Evolutionary conservation across 176 grass and related monocot species (phyloP).

Genomic region (Zoysia pacifica): DNA sequence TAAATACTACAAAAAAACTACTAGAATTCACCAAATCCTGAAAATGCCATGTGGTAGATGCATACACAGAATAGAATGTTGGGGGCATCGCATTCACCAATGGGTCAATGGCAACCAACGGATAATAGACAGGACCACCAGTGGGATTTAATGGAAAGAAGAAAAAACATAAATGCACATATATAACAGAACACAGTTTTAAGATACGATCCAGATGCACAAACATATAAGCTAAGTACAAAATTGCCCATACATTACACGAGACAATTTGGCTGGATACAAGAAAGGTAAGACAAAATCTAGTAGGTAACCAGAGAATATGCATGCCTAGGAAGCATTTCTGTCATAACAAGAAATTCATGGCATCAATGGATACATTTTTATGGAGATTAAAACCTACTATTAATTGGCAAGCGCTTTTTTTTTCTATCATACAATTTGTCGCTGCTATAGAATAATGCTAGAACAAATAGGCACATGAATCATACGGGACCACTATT

Average conservation of each 20-base stretch:
- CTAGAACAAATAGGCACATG: background rate
- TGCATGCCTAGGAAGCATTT: slow-evolving; percentile 14
- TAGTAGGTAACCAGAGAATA: background rate
- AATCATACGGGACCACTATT: background rate
- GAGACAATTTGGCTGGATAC: background rate
- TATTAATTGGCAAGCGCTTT: background rate
- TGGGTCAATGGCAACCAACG: background rate
- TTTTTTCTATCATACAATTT: too few relatives aligned
- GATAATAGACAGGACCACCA: background rate
- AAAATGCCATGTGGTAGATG: background rate
- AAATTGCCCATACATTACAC: background rate
- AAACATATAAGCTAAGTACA: background rate
- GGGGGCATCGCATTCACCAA: background rate
- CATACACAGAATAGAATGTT: background rate
- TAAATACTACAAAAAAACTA: background rate
- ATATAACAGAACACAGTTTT: slow-evolving; percentile 12
- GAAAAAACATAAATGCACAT: background rate
- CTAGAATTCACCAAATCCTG: background rate
- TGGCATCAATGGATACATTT: background rate
- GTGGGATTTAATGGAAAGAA: slow-evolving; percentile 7
- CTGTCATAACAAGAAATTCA: background rate
- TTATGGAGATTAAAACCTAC: background rate
- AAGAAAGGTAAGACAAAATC: background rate
- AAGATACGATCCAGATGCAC: slow-evolving; percentile 6
- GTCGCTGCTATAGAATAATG: too few relatives aligned